Evolutionary conservation across 2,329 filamentous ascomycete species (phyloP).

Genomic region (Fusarium goolgardi): DNA sequence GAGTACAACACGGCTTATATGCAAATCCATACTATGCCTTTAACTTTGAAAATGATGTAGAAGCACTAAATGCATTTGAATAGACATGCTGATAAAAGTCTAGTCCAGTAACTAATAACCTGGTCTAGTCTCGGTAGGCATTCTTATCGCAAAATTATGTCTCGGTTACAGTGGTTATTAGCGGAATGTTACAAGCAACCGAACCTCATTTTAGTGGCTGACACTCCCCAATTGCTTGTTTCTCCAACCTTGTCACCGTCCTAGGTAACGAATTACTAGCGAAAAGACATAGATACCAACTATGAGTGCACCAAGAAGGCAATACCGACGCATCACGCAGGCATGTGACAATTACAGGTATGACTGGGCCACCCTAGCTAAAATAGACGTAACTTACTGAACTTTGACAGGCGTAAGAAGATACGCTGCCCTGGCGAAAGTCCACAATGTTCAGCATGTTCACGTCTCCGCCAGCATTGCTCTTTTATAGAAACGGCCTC

Average conservation of each 20-base stretch:
- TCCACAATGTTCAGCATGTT: constrained; percentile 32
- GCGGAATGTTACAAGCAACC: constrained; percentile 9
- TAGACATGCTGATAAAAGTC: no score
- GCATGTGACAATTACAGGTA: constrained; percentile 36
- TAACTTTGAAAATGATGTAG: no score
- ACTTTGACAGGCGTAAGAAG: constrained; percentile 19
- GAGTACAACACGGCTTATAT: not conserved
- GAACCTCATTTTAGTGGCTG: not conserved
- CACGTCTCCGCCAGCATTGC: constrained; percentile 20
- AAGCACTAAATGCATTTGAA: no score
- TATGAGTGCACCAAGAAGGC: constrained; percentile 20
- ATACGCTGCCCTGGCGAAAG: constrained; percentile 33
- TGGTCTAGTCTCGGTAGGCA: not conserved
- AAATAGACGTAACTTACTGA: not conserved
- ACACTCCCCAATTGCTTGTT: not conserved
- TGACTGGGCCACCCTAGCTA: rapidly evolving
- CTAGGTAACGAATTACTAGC: not conserved
- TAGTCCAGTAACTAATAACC: no score
- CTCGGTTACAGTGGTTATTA: not conserved
- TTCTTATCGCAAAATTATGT: constrained; percentile 4
- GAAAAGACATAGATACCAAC: not conserved
- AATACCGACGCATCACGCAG: constrained; percentile 26
- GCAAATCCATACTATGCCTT: no score
- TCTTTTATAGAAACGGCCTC: not conserved
- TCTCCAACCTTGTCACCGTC: not conserved